Base-by-base conservation (phyloP, 1,284 basidiomycete species). In the Limonomyces culmigenus region DNA sequence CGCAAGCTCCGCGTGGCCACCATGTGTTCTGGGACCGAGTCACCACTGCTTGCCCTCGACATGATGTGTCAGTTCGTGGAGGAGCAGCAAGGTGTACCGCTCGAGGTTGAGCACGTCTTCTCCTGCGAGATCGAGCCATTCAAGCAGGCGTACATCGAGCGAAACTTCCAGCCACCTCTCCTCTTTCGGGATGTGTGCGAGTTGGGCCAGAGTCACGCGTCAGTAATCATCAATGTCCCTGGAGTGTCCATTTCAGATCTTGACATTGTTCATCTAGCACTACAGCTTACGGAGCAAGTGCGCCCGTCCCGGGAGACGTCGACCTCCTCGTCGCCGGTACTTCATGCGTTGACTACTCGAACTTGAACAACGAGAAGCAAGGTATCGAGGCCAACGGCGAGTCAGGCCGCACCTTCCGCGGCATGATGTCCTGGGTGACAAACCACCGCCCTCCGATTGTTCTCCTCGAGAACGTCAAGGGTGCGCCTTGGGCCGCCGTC, bases 101-200 rank as follows among this genome's bases (percentile, higher is more conserved):
- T 95, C 34, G 67, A 78, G 23, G 63, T 91, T 41, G 78, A 93
- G 47, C 92, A 96, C 55, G 87, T 95, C 36, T 96, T 96, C 56
- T 95, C 91, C 0, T 95, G 91, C 56, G 91, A 96, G 58, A 95
- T 96, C 43, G 92, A 95, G 51, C 91, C 92, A 2, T 96, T 92
- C 69, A 96, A 96, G 56, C 91, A 96, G 54, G 91, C 91, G 0
- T 96, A 96, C 54, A 96, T 96, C 42, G 92, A 96, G 54, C 71
- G 92, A 18, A 96, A 96, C 55, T 96, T 96, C 52, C 71, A 73
- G 39, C 87, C 88, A 11, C 89, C 91, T 3, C 58, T 95, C 25
- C 64, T 96, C 23, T 96, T 96, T 53, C 74, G 92, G 38, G 92
- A 96, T 51, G 91, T 96, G 12, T 91, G 85, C 38, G 91, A 96